Evolutionary conservation across 768 basidiomycete genomes (phyloP).

Genomic region (Zangia roseola): DNA sequence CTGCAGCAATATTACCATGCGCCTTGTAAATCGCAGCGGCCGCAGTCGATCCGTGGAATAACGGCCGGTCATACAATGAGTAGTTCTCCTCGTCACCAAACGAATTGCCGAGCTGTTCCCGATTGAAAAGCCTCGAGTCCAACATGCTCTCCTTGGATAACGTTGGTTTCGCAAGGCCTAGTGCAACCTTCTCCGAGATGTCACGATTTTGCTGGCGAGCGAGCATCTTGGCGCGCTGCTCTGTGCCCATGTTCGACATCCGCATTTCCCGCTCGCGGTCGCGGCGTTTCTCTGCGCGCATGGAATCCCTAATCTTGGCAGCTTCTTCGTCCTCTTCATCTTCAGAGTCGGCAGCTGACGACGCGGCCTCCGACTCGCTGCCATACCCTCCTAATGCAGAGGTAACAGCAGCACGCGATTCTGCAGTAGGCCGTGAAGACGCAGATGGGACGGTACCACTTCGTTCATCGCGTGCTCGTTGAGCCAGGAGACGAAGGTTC

Average conservation of each 20-base stretch:
- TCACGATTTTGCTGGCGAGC: constrained; percentile 97
- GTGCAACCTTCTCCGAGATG: constrained; percentile 98
- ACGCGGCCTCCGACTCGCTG: constrained; percentile 62
- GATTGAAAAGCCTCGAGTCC: constrained; percentile 96
- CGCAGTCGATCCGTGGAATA: constrained; percentile 95
- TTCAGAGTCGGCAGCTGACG: constrained; percentile 47
- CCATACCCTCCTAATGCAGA: constrained; percentile 84
- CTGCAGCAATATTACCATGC: constrained; percentile 74
- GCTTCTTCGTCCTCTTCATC: constrained; percentile 81
- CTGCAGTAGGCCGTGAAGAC: constrained; percentile 61
- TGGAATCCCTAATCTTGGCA: constrained; percentile 81
- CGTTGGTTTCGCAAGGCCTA: constrained; percentile 96
- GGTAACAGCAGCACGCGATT: constrained; percentile 68
- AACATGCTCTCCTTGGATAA: constrained; percentile 96
- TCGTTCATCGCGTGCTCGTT: constrained; percentile 94
- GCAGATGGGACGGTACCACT: constrained; percentile 64
- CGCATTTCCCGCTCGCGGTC: constrained; percentile 97
- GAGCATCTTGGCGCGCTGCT: constrained; percentile 93
- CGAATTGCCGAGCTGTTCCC: constrained; percentile 75
- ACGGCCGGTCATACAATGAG: constrained; percentile 88
- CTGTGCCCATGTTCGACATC: constrained; percentile 98
- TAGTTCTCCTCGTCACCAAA: constrained; percentile 96
- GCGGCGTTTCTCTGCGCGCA: constrained; percentile 87
- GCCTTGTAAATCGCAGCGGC: constrained; percentile 99
- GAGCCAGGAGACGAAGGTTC: constrained; percentile 88